Conservation (phyloP, 352 stramenopile species). For the Phytophthora rubi region DNA sequence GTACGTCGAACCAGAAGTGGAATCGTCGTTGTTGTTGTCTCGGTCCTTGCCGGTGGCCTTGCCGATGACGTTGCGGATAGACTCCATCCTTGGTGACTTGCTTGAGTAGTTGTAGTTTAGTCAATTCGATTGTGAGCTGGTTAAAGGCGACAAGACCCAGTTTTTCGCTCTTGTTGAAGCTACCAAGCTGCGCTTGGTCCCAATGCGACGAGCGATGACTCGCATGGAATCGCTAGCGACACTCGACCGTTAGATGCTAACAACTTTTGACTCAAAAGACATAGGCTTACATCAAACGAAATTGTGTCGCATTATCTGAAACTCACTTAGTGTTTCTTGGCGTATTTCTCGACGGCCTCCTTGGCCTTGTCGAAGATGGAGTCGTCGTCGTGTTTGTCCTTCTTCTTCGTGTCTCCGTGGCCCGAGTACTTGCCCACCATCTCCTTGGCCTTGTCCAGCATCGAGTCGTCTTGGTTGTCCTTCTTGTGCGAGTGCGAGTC, state of each 20-base stretch:
- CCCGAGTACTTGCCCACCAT: conserved; percentile 26
- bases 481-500: conserved; percentile 26
- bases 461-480: conserved; percentile 25
- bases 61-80: conserved; percentile 22
- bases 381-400: conserved; percentile 25
- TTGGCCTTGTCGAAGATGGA: conserved; percentile 38
- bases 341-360: conserved; percentile 25
- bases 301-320: not conserved
- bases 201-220: not conserved
- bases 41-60: conserved; percentile 20
- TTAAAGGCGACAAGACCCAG: not conserved
- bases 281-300: not conserved
- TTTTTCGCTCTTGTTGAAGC: no score
- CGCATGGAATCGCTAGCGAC: no score
- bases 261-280: not conserved
- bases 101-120: not conserved
- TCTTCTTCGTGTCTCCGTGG: conserved; percentile 25
- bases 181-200: not conserved
- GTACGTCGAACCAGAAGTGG: conserved; percentile 8
- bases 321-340: conserved; percentile 11
- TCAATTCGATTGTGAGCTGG: conserved; percentile 29
- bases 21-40: conserved; percentile 12
- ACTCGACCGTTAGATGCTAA: not conserved
- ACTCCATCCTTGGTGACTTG: conserved; percentile 21
- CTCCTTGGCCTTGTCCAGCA: conserved; percentile 36